Evolutionary conservation across 352 stramenopile species (phyloP).

Genomic region (Phytophthora melonis): DNA sequence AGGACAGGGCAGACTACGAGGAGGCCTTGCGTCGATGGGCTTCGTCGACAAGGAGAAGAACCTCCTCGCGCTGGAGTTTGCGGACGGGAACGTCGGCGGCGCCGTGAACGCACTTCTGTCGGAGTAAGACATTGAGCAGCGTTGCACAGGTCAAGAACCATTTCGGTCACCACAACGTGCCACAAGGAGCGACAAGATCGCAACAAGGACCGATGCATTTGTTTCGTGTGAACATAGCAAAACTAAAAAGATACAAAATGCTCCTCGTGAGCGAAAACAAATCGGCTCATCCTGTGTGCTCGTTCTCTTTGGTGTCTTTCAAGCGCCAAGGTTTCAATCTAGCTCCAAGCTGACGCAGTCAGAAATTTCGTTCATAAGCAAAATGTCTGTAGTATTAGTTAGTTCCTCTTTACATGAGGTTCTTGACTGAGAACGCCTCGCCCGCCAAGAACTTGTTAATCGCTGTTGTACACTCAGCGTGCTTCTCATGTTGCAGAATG

Average conservation of each 20-base stretch:
- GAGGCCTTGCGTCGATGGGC: slow-evolving; percentile 71
- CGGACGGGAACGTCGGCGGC: slow-evolving; percentile 56
- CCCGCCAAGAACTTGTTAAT: slow-evolving; percentile 70
- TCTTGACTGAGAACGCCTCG: slow-evolving; percentile 28
- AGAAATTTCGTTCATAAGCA: too few species aligned
- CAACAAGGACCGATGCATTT: too few species aligned
- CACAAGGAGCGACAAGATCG: too few species aligned
- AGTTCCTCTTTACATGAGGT: neutral
- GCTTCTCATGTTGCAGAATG: slow-evolving; percentile 74
- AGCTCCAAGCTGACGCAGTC: too few species aligned
- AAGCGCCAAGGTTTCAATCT: too few species aligned
- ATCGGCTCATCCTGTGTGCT: too few species aligned
- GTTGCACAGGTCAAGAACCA: neutral
- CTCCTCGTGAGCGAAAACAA: neutral
- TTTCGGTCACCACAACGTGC: too few species aligned
- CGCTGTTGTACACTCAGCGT: slow-evolving; percentile 58
- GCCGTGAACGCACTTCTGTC: slow-evolving; percentile 60
- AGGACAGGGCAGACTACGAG: slow-evolving; percentile 35
- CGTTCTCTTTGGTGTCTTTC: too few species aligned
- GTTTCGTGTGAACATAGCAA: neutral
- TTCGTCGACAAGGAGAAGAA: slow-evolving; percentile 64
- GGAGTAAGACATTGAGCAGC: slow-evolving; percentile 40
- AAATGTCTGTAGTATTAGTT: too few species aligned
- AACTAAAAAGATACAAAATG: neutral
- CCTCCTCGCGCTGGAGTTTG: slow-evolving; percentile 48